Conservation (phyloP, 345 rosid genomes). For the Eutrema yunnanense region DNA sequence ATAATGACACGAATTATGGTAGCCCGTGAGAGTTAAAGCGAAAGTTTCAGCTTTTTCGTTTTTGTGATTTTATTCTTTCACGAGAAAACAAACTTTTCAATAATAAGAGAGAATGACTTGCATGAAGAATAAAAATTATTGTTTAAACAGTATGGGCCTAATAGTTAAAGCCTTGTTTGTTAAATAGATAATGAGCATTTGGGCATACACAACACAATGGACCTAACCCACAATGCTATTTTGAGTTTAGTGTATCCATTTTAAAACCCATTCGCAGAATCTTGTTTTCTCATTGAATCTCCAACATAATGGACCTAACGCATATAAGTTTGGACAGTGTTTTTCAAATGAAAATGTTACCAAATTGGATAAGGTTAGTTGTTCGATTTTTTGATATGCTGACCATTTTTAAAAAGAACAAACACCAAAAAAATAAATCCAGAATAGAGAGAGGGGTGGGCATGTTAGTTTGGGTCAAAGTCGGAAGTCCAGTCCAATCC, state of each 20-base stretch:
- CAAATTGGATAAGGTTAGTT: neutral
- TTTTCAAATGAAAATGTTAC: neutral
- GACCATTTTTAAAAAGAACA: too few species aligned
- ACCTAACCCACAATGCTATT: neutral
- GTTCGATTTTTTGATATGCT: too few species aligned
- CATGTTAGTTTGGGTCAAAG: too few species aligned
- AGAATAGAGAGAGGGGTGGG: too few species aligned
- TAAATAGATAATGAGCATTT: neutral
- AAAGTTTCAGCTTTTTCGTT: constrained; percentile 4
- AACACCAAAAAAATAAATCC: too few species aligned
- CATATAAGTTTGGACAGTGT: neutral
- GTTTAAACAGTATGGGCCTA: neutral
- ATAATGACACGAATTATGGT: neutral
- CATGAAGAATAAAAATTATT: neutral
- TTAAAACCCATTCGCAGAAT: neutral
- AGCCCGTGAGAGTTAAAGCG: constrained; percentile 1
- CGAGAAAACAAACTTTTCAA: neutral
- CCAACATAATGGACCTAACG: neutral
- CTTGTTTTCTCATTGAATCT: neutral
- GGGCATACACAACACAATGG: neutral
- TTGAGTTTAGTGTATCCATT: neutral
- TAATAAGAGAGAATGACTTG: neutral
- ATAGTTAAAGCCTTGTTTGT: neutral
- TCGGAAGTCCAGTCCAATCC: too few species aligned
- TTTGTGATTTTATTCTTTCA: neutral